A percentile compares a stretch with the other conserved stretches of the same genome.
These are phyloP conservation scores for Echeveria elegans DNA, from an alignment of 164 flowering plant species.

Conservation along the genomic window DNA sequence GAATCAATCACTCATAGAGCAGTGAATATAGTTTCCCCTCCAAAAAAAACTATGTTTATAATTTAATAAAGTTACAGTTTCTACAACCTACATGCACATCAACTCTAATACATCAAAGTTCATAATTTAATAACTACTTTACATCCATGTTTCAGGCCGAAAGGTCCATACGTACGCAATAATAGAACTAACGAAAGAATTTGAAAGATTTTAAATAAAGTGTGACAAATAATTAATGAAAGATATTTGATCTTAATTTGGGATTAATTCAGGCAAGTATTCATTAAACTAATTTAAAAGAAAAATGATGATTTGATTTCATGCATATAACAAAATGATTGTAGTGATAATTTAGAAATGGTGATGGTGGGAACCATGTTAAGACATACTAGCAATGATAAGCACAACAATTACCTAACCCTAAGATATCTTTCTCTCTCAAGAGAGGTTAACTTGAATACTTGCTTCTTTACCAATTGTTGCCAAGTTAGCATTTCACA, in stretches of 20 bases:
- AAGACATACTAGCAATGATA: not conserved
- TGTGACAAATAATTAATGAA: no score
- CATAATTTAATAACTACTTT: no score
- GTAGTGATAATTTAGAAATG: slow-evolving; percentile 1
- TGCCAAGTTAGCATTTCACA: not conserved
- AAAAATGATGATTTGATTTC: not conserved
- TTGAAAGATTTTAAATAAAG: no score
- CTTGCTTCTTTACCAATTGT: not conserved
- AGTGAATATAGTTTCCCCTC: no score
- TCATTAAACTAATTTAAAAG: not conserved
- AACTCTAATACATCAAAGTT: no score
- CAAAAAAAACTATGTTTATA: no score
- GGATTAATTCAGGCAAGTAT: not conserved
- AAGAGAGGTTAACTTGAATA: not conserved
- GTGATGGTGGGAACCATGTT: slow-evolving; percentile 2
- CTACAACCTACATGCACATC: no score
- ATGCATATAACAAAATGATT: slow-evolving; percentile 1
- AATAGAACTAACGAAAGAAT: no score
- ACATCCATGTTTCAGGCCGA: no score
- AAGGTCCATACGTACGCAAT: no score
- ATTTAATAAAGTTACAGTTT: no score
- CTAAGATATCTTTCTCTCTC: not conserved
- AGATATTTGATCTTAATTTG: not conserved
- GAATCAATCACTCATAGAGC: no score
- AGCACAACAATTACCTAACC: not conserved